phyloP scores from a whole-genome alignment of 2,329 filamentous ascomycete species.

The Diaporthe humulicola region DNA sequence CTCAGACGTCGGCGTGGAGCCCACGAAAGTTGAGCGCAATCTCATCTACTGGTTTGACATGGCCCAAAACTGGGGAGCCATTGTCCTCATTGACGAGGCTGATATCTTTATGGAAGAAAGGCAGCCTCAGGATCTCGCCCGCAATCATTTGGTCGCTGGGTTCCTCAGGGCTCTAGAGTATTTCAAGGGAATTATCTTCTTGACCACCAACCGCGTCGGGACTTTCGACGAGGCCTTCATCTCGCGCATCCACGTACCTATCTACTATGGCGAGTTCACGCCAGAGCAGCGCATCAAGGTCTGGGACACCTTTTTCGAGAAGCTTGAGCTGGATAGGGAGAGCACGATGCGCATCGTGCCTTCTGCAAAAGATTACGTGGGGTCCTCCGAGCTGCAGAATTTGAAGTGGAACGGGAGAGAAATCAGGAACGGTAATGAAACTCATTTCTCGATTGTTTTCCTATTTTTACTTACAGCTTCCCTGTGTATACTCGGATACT shows the following conservation, averaged over 20 bases:
- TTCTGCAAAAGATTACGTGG: not conserved
- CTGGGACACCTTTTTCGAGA: constrained; percentile 21
- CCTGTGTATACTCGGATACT: not conserved
- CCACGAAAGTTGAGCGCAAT: not conserved
- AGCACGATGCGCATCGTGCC: not conserved
- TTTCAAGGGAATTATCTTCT: constrained; percentile 46
- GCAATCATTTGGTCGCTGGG: constrained; percentile 39
- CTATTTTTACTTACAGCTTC: not conserved
- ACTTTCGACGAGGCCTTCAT: constrained; percentile 51
- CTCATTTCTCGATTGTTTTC: too few relatives aligned
- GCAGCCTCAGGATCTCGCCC: not conserved
- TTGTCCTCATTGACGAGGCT: constrained; percentile 45
- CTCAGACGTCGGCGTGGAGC: constrained; percentile 39
- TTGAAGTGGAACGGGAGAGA: constrained; percentile 22
- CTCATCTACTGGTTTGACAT: constrained; percentile 7
- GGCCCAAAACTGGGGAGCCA: constrained; percentile 14
- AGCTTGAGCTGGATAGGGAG: constrained; percentile 13
- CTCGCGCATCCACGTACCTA: constrained; percentile 49
- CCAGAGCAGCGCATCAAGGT: not conserved
- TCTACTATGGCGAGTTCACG: constrained; percentile 46
- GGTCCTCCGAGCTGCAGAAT: not conserved
- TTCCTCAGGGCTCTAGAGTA: constrained; percentile 48
- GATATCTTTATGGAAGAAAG: constrained; percentile 43
- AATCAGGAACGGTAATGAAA: constrained; percentile 24
- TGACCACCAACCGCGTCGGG: constrained; percentile 50